Conservation (phyloP, 768 basidiomycete genomes). For the Neoboletus brunneissimus region DNA sequence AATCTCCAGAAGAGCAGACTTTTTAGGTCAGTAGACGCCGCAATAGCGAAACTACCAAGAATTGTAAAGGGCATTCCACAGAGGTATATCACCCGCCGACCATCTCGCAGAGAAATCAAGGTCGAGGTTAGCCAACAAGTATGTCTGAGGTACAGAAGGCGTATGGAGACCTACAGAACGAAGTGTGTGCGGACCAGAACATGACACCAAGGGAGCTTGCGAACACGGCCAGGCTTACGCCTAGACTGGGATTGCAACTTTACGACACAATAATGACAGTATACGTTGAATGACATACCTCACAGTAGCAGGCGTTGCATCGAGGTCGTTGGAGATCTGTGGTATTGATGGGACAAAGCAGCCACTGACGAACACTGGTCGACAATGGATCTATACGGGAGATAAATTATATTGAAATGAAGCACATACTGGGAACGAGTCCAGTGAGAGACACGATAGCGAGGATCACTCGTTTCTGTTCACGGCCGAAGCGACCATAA, state of each 20-base stretch:
- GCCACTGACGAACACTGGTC: constrained; percentile 61
- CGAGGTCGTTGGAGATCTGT: constrained; percentile 63
- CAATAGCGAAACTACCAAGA: constrained; percentile 60
- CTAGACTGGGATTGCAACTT: constrained; percentile 33
- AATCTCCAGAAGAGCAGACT: constrained; percentile 58
- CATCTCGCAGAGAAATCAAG: constrained; percentile 43
- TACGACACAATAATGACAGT: not conserved
- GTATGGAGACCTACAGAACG: constrained; percentile 41
- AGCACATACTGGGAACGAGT: constrained; percentile 55
- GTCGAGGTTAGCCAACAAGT: not conserved
- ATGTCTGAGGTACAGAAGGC: not conserved
- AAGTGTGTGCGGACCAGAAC: constrained; percentile 50
- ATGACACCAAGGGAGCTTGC: constrained; percentile 45
- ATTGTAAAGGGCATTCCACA: constrained; percentile 55
- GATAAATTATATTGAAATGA: not conserved
- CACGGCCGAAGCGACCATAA: constrained; percentile 56
- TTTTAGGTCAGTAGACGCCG: constrained; percentile 40
- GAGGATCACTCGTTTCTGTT: constrained; percentile 53
- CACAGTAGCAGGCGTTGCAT: constrained; percentile 53
- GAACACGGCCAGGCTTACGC: constrained; percentile 51
- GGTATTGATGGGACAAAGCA: constrained; percentile 76
- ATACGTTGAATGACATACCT: constrained; percentile 38
- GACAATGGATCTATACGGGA: not conserved
- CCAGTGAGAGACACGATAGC: constrained; percentile 59
- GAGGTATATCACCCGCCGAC: constrained; percentile 60